Evolutionary conservation across 441 rosid genomes (phyloP).

Genomic region (Isatis lusitanica): DNA sequence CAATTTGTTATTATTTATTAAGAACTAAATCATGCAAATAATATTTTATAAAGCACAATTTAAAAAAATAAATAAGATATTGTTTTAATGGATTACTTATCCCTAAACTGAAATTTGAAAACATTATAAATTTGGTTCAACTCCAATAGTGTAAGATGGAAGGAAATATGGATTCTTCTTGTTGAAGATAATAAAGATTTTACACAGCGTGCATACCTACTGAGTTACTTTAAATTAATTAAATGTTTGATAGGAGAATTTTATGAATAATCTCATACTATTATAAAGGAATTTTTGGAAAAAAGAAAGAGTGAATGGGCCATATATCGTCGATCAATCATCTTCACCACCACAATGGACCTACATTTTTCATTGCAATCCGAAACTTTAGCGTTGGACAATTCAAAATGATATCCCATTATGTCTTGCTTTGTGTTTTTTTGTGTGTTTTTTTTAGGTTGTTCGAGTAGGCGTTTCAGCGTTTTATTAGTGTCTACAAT

Average conservation of each 20-base stretch:
- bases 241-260: constrained; percentile 16
- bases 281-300: neutral
- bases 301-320: constrained; percentile 15
- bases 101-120: neutral
- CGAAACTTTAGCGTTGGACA: constrained; percentile 22
- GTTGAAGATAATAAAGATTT: constrained; percentile 1
- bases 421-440: constrained; percentile 1
- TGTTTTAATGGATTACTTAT: neutral
- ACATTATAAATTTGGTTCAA: too few relatives aligned
- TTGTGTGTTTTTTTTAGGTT: neutral
- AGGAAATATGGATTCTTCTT: neutral
- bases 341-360: constrained; percentile 20
- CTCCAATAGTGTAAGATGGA: too few relatives aligned
- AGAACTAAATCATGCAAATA: constrained; percentile 7
- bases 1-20: neutral
- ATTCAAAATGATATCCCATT: constrained; percentile 17
- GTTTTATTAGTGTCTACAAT: constrained; percentile 2
- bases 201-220: constrained; percentile 12
- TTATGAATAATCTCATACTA: neutral
- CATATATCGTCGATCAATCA: constrained; percentile 23
- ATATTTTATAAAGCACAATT: neutral
- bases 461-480: neutral
- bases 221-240: constrained; percentile 3
- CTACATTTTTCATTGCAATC: constrained; percentile 31
- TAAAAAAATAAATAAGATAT: neutral